Evolutionary conservation across 1,284 basidiomycete species (phyloP).

Genomic region (Malassezia furfur): DNA sequence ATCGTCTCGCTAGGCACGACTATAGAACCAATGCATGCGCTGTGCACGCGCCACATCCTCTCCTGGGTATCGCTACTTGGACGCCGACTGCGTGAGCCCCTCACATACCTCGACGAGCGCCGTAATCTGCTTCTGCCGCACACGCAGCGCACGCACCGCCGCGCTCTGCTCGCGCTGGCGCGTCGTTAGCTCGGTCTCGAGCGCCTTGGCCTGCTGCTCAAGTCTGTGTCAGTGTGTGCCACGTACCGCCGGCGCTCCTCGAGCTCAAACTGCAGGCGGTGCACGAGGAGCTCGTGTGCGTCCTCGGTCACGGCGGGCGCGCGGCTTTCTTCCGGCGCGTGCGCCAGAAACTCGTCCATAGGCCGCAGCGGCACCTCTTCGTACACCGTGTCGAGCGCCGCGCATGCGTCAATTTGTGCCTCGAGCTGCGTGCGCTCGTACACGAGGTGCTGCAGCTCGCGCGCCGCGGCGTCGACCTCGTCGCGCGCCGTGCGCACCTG

Average conservation of each 20-base stretch:
- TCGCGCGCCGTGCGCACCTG: not conserved
- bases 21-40: too few species aligned
- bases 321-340: not conserved
- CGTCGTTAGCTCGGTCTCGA: not conserved
- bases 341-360: not conserved
- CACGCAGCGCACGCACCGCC: constrained; percentile 70
- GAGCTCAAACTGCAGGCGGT: constrained; percentile 5
- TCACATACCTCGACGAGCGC: not conserved
- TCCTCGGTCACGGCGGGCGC: not conserved
- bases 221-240: not conserved
- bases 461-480: not conserved
- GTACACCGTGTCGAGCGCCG: constrained; percentile 5
- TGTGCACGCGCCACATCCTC: too few species aligned
- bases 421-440: constrained; percentile 13
- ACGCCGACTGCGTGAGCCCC: not conserved
- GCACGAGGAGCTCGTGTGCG: not conserved
- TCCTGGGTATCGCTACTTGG: not conserved
- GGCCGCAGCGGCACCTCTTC: constrained; percentile 8
- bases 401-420: constrained; percentile 8
- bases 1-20: too few species aligned
- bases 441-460: not conserved
- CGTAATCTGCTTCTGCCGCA: constrained; percentile 65
- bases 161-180: constrained; percentile 11
- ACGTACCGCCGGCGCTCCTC: constrained; percentile 6
- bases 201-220: constrained; percentile 8